phyloP scores from a whole-genome alignment of 495 filamentous ascomycete genomes.

The Friedmanniomyces simplex region DNA sequence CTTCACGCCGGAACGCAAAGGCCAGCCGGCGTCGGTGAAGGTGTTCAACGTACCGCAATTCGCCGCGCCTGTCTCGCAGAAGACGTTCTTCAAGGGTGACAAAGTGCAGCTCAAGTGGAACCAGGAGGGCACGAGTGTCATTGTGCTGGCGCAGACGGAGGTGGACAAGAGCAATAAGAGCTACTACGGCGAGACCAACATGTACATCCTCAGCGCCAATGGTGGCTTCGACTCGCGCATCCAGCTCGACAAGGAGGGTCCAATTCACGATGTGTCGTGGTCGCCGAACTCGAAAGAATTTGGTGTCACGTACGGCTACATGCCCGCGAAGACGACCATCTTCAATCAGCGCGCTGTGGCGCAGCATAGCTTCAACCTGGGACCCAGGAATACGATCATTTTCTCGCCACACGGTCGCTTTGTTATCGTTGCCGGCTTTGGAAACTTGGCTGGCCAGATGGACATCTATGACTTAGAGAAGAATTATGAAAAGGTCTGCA shows the following conservation, averaged over 20 bases:
- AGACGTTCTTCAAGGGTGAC: conserved; percentile 98
- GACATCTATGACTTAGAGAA: conserved; percentile 93
- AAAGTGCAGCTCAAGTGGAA: conserved; percentile 99
- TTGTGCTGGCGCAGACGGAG: conserved; percentile 95
- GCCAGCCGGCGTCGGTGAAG: conserved; percentile 84
- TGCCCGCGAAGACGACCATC: conserved; percentile 94
- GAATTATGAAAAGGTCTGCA: conserved; percentile 79
- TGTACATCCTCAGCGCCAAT: conserved; percentile 87
- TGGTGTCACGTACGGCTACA: conserved; percentile 92
- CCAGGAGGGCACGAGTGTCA: conserved; percentile 71
- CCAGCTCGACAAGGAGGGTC: conserved; percentile 87
- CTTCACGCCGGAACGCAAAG: conserved; percentile 93
- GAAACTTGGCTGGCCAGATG: conserved; percentile 93
- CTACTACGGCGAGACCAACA: conserved; percentile 96
- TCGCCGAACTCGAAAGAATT: conserved; percentile 94
- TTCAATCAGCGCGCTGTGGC: conserved; percentile 80
- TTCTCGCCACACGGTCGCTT: conserved; percentile 94
- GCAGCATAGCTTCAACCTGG: conserved; percentile 71
- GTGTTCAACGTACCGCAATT: conserved; percentile 89
- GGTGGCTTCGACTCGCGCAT: conserved; percentile 88
- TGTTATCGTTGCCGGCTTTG: conserved; percentile 88
- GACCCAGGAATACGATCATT: conserved; percentile 82
- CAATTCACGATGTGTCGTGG: conserved; percentile 98
- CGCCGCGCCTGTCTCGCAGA: conserved; percentile 67
- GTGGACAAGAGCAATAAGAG: conserved; percentile 96